phyloP scores from a whole-genome alignment of 2,329 filamentous ascomycete genomes.

The Chaetomiaceae sp. region DNA sequence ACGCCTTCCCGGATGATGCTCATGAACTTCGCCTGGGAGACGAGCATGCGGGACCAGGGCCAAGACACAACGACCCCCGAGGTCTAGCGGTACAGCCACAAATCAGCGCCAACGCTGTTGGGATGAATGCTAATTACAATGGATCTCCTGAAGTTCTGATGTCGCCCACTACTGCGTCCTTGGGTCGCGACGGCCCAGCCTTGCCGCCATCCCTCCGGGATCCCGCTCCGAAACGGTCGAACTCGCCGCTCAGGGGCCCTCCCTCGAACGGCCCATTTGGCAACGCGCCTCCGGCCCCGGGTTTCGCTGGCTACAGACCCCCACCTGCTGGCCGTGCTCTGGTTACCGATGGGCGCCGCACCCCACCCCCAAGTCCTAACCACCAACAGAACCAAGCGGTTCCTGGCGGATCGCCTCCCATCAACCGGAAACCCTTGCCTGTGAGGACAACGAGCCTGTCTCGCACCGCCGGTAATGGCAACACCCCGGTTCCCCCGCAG shows the following conservation, averaged over 20 bases:
- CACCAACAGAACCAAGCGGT: slow-evolving; percentile 15
- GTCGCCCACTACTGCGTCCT: slow-evolving; percentile 31
- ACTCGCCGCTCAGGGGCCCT: slow-evolving; percentile 37
- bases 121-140: slow-evolving; percentile 49
- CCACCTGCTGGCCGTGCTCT: slow-evolving; percentile 9
- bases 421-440: slow-evolving; percentile 29
- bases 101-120: slow-evolving; percentile 41
- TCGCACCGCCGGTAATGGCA: slow-evolving; percentile 13
- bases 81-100: slow-evolving; percentile 47
- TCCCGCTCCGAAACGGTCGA: slow-evolving; percentile 37
- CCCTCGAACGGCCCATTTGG: slow-evolving; percentile 29
- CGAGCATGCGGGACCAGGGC: slow-evolving; percentile 29
- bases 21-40: slow-evolving; percentile 27
- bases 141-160: slow-evolving; percentile 49
- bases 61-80: slow-evolving; percentile 30
- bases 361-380: slow-evolving; percentile 18
- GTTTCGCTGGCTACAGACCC: slow-evolving; percentile 26
- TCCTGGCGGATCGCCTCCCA: slow-evolving; percentile 23
- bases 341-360: slow-evolving; percentile 20
- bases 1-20: slow-evolving; percentile 29
- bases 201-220: slow-evolving; percentile 38
- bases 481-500: slow-evolving; percentile 21
- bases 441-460: slow-evolving; percentile 23
- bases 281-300: slow-evolving; percentile 27
- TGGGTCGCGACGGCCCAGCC: slow-evolving; percentile 31